These are phyloP conservation scores for Nakazawaea pomicola DNA, from an alignment of 805 yeast genomes.

Conservation along the genomic window DNA sequence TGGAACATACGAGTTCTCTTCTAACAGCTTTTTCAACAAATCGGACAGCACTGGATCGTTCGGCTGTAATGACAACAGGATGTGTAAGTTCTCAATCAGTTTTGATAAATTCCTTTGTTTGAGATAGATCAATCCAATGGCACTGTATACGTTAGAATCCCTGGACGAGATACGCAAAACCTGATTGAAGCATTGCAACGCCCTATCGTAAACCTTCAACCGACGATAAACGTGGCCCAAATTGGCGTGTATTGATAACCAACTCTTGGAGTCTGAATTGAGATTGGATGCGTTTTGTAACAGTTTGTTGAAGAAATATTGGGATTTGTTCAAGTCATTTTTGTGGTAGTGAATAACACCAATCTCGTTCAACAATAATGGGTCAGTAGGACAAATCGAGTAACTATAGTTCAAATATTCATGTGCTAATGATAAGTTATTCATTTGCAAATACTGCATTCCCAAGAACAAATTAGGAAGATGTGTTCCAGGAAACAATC, in stretches of 20 bases:
- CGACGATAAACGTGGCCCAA: conserved; percentile 85
- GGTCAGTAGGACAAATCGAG: conserved; percentile 79
- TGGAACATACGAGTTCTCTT: conserved; percentile 36
- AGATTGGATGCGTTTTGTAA: conserved; percentile 60
- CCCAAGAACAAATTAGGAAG: conserved; percentile 87
- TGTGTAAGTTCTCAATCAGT: conserved; percentile 76
- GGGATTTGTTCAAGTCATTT: conserved; percentile 62
- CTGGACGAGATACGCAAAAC: conserved; percentile 65
- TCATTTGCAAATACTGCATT: conserved; percentile 92
- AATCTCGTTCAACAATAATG: conserved; percentile 81
- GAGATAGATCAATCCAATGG: conserved; percentile 79
- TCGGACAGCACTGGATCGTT: conserved; percentile 83
- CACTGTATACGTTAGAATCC: conserved; percentile 72
- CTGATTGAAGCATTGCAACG: conserved; percentile 70
- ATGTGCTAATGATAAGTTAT: conserved; percentile 74
- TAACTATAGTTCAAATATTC: conserved; percentile 77
- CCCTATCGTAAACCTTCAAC: conserved; percentile 53
- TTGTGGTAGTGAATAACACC: conserved; percentile 90
- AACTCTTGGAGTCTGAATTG: conserved; percentile 75
- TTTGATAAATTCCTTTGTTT: conserved; percentile 57
- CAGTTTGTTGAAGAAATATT: conserved; percentile 65
- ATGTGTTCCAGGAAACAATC: conserved; percentile 88
- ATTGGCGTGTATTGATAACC: conserved; percentile 82
- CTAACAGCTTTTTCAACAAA: conserved; percentile 72
- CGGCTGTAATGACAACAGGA: conserved; percentile 73